Conservation (phyloP, 768 basidiomycete species). For the Tylopilus rubrobrunneus region DNA sequence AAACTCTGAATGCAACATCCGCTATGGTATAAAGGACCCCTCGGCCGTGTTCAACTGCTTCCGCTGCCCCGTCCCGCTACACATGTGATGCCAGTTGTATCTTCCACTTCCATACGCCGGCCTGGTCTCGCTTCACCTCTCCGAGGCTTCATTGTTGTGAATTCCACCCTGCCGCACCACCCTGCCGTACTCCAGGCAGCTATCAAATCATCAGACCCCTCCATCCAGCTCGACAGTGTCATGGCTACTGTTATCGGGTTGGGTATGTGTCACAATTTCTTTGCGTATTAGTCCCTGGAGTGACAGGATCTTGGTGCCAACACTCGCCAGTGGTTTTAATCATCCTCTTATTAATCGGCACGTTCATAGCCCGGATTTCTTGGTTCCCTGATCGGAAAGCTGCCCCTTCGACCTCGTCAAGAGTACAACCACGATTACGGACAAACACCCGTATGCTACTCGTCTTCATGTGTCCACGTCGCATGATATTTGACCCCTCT, state of each 20-base stretch:
- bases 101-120: neutral
- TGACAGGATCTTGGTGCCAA: neutral
- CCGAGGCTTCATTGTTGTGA: neutral
- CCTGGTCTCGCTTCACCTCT: neutral
- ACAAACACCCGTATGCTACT: neutral
- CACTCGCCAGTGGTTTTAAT: conserved; percentile 10
- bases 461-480: neutral
- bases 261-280: conserved; percentile 3
- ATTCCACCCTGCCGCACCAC: neutral
- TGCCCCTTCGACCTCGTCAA: neutral
- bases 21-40: neutral
- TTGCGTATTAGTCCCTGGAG: neutral
- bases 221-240: conserved; percentile 11
- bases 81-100: neutral
- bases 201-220: neutral
- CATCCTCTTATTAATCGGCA: conserved; percentile 4
- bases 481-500: neutral
- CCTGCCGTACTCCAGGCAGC: neutral
- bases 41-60: neutral
- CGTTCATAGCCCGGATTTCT: neutral
- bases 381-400: neutral
- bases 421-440: neutral
- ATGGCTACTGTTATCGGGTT: conserved; percentile 9
- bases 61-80: neutral
- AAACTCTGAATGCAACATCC: neutral